Percentiles rank a stretch among this genome's conserved stretches.
These are phyloP conservation scores for Trichoderma sp. DNA, from an alignment of 2,329 filamentous ascomycete species.

Conservation along the genomic window DNA sequence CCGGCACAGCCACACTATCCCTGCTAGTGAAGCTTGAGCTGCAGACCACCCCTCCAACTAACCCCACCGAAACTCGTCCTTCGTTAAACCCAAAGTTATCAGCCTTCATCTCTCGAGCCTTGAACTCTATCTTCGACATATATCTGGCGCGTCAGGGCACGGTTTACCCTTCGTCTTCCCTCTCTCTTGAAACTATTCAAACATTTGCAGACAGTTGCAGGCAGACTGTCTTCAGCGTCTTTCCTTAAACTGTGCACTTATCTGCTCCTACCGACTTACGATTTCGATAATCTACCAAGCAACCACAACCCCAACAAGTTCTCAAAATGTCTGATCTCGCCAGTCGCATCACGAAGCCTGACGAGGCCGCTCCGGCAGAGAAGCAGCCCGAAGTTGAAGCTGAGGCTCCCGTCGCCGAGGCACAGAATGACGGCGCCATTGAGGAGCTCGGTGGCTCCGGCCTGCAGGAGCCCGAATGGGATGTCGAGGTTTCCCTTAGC, in stretches of 20 bases:
- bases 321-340: slow-evolving; percentile 53
- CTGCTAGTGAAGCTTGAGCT: slow-evolving; percentile 24
- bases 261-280: not conserved
- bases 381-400: slow-evolving; percentile 34
- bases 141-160: slow-evolving; percentile 11
- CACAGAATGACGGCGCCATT: slow-evolving; percentile 44
- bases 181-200: not conserved
- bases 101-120: not conserved
- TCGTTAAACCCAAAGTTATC: not conserved
- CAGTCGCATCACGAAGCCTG: slow-evolving; percentile 54
- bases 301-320: not conserved
- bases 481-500: slow-evolving; percentile 90
- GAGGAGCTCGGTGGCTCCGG: slow-evolving; percentile 52
- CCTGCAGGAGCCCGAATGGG: slow-evolving; percentile 73
- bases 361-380: slow-evolving; percentile 36
- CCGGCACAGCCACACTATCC: slow-evolving; percentile 30
- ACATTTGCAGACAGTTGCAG: slow-evolving; percentile 18
- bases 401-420: slow-evolving; percentile 33
- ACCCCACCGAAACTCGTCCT: slow-evolving; percentile 40
- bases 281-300: slow-evolving; percentile 6
- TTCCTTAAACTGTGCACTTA: not conserved
- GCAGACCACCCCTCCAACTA: slow-evolving; percentile 40
- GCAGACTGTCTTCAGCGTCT: slow-evolving; percentile 14
- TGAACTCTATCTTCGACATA: not conserved
- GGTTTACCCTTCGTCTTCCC: slow-evolving; percentile 19